phyloP scores from a whole-genome alignment of 306 rosid species.

The Sechiopsis laciniata region DNA sequence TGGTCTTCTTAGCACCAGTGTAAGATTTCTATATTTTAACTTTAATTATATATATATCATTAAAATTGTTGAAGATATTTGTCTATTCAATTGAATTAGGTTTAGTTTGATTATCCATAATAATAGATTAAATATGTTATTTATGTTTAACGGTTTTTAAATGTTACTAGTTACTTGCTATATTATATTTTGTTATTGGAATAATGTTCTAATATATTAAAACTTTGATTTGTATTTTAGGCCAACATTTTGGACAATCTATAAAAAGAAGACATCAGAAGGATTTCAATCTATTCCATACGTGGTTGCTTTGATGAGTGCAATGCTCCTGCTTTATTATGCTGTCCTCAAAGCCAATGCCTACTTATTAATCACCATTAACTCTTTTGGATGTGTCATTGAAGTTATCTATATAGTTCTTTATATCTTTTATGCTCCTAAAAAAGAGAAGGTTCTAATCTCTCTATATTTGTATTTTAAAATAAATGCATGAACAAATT shows the following conservation, averaged over 20 bases:
- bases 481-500: no score
- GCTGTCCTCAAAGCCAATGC: conserved; percentile 54
- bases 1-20: conserved; percentile 39
- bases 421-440: conserved; percentile 46
- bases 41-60: no score
- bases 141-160: no score
- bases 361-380: conserved; percentile 45
- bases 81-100: no score
- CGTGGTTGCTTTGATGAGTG: conserved; percentile 60
- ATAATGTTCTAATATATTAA: background rate
- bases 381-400: conserved; percentile 44
- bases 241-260: conserved; percentile 63
- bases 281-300: conserved; percentile 67
- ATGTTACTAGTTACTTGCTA: no score
- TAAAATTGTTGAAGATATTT: no score
- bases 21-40: conserved; percentile 27
- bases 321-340: conserved; percentile 48
- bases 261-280: conserved; percentile 49
- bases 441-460: conserved; percentile 33
- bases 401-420: conserved; percentile 41
- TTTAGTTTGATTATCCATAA: no score
- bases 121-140: no score
- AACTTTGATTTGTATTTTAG: conserved; percentile 18
- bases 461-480: background rate
- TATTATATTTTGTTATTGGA: no score